Percentiles rank a stretch among this genome's conserved stretches.
Conservation (phyloP, 2,329 filamentous ascomycete genomes). For the Orbilia ellipsospora region DNA sequence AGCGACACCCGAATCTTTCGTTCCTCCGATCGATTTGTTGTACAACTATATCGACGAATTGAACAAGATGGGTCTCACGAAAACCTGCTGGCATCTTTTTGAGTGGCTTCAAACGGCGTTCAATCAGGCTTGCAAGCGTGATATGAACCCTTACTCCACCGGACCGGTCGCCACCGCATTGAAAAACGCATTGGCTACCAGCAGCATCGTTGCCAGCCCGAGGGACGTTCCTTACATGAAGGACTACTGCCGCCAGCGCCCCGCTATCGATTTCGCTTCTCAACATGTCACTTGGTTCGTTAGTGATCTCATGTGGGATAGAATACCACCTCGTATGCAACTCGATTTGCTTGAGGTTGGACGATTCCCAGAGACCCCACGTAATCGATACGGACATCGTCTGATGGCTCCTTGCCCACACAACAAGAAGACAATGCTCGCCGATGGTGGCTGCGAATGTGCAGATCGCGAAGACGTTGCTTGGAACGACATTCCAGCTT, state of each 20-base stretch:
- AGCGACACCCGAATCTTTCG: conserved; percentile 47
- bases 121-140: conserved; percentile 51
- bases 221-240: conserved; percentile 53
- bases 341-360: conserved; percentile 54
- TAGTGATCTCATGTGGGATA: conserved; percentile 52
- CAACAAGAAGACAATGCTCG: conserved; percentile 42
- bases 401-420: conserved; percentile 38
- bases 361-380: conserved; percentile 50
- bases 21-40: conserved; percentile 49
- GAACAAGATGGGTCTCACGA: conserved; percentile 50
- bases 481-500: conserved; percentile 46
- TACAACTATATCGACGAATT: conserved; percentile 55
- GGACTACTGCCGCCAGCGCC: conserved; percentile 42
- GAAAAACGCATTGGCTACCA: conserved; percentile 48
- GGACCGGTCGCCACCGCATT: conserved; percentile 51
- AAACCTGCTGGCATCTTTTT: conserved; percentile 55
- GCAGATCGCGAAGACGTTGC: conserved; percentile 52
- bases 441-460: conserved; percentile 53
- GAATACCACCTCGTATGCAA: conserved; percentile 51
- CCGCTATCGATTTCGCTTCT: conserved; percentile 45
- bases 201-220: conserved; percentile 50
- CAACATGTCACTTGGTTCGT: conserved; percentile 51
- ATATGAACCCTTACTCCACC: conserved; percentile 55
- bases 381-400: conserved; percentile 50
- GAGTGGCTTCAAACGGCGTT: conserved; percentile 55